phyloP scores from a whole-genome alignment of 2,329 filamentous ascomycete genomes.

The Nakataea oryzae region DNA sequence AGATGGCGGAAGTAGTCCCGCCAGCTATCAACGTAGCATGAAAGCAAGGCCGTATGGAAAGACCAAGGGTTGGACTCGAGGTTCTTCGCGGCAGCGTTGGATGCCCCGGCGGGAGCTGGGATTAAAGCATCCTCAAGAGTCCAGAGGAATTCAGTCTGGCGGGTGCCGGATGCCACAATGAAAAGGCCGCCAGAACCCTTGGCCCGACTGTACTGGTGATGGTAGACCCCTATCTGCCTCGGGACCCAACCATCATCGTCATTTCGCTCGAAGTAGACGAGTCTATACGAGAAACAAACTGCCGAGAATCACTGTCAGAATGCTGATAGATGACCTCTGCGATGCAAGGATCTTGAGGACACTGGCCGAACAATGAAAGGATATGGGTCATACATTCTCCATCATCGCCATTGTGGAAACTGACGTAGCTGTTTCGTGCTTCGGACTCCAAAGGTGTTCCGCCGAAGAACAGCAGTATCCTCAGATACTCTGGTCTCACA shows the following conservation, averaged over 20 bases:
- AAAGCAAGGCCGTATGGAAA: constrained; percentile 5
- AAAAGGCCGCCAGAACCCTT: constrained; percentile 2
- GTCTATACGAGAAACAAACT: constrained; percentile 7
- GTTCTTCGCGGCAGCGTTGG: background rate
- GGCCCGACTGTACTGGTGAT: constrained; percentile 4
- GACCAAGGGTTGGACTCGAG: background rate
- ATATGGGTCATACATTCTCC: background rate
- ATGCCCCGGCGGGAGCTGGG: background rate
- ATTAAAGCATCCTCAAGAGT: background rate
- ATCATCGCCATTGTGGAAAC: background rate
- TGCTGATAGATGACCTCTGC: background rate
- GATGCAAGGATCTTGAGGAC: background rate
- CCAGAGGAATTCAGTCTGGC: constrained; percentile 2
- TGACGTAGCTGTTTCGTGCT: constrained; percentile 7
- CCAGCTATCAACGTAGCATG: constrained; percentile 7
- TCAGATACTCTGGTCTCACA: constrained; percentile 4
- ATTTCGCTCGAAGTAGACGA: constrained; percentile 9
- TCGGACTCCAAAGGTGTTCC: constrained; percentile 7
- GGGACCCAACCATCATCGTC: constrained; percentile 5
- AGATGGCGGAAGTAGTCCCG: constrained; percentile 6
- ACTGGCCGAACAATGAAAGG: background rate
- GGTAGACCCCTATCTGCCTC: constrained; percentile 9
- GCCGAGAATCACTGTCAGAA: background rate
- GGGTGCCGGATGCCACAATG: constrained; percentile 6
- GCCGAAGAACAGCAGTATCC: constrained; percentile 7